Evolutionary conservation across 805 yeast species (phyloP).

Genomic region (Suhomyces prunicola): DNA sequence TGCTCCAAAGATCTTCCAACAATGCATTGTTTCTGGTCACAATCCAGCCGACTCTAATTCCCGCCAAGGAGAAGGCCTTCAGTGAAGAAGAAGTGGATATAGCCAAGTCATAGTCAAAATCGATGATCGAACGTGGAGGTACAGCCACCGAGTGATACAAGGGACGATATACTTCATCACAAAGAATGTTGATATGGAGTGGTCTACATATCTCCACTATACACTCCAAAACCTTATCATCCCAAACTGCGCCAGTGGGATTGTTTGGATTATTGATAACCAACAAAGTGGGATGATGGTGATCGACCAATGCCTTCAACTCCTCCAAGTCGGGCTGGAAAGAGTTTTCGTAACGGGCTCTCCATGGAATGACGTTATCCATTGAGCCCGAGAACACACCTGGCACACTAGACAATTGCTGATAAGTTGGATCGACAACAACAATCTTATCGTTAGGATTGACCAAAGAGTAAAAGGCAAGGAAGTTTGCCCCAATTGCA

Average conservation of each 20-base stretch:
- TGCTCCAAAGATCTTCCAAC: conserved; percentile 29
- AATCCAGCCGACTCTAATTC: conserved; percentile 53
- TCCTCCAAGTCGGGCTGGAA: conserved; percentile 36
- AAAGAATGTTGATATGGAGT: conserved; percentile 33
- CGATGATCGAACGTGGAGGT: conserved; percentile 38
- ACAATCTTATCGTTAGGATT: conserved; percentile 47
- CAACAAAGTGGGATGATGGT: conserved; percentile 39
- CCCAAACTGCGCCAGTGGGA: conserved; percentile 41
- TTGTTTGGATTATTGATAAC: conserved; percentile 47
- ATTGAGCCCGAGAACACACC: conserved; percentile 39
- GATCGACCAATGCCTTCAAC: conserved; percentile 26
- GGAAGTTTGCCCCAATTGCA: conserved; percentile 55
- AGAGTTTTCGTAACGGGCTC: conserved; percentile 28
- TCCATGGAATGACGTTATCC: conserved; percentile 32
- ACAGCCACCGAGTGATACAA: conserved; percentile 38
- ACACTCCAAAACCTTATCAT: conserved; percentile 27
- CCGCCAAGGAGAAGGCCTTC: conserved; percentile 54
- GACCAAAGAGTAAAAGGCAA: conserved; percentile 42
- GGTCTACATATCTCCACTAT: conserved; percentile 36
- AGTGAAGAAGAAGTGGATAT: conserved; percentile 50
- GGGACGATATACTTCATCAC: conserved; percentile 57
- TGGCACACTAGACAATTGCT: conserved; percentile 49
- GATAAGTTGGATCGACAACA: conserved; percentile 49
- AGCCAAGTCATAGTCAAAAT: conserved; percentile 39
- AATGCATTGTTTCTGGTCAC: conserved; percentile 32